A percentile compares a stretch with the other conserved stretches of the same genome.
Conservation (phyloP, 2,329 filamentous ascomycete species). For the Neopestalotiopsis sp. region DNA sequence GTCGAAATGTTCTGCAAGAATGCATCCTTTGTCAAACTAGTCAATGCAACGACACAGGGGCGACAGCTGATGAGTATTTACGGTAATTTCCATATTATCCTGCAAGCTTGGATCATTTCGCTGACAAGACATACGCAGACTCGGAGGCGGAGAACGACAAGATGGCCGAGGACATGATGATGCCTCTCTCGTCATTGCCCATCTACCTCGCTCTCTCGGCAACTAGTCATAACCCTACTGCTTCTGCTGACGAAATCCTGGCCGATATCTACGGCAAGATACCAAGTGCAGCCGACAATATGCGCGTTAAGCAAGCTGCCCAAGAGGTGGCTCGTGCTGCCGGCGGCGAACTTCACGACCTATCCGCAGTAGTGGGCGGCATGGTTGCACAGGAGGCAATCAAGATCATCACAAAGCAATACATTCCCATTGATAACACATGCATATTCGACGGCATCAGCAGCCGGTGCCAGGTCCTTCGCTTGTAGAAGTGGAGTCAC, state of each 20-base stretch:
- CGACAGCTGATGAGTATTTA: slow-evolving; percentile 57
- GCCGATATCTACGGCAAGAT: slow-evolving; percentile 45
- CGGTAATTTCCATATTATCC: slow-evolving; percentile 48
- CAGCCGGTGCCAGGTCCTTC: slow-evolving; percentile 64
- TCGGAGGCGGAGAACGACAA: slow-evolving; percentile 60
- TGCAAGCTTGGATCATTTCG: slow-evolving; percentile 26
- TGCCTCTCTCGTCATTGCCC: slow-evolving; percentile 66
- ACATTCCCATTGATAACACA: slow-evolving; percentile 73
- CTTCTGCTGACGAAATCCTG: slow-evolving; percentile 60
- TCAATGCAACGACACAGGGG: slow-evolving; percentile 59
- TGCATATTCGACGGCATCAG: slow-evolving; percentile 73
- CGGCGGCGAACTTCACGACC: slow-evolving; percentile 90
- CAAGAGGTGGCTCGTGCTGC: slow-evolving; percentile 76
- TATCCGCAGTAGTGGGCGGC: slow-evolving; percentile 84
- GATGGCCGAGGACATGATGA: slow-evolving; percentile 50
- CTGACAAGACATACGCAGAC: slow-evolving; percentile 43
- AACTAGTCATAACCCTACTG: slow-evolving; percentile 49
- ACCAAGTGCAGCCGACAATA: slow-evolving; percentile 53
- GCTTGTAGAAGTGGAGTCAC: slow-evolving; percentile 44
- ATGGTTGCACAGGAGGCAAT: slow-evolving; percentile 97
- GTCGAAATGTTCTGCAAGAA: slow-evolving; percentile 96
- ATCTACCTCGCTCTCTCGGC: slow-evolving; percentile 71
- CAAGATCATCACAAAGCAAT: slow-evolving; percentile 81
- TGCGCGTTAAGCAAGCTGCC: slow-evolving; percentile 58
- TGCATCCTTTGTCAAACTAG: slow-evolving; percentile 87